Conservation (phyloP, 805 yeast genomes). For the Spathaspora passalidarum region DNA sequence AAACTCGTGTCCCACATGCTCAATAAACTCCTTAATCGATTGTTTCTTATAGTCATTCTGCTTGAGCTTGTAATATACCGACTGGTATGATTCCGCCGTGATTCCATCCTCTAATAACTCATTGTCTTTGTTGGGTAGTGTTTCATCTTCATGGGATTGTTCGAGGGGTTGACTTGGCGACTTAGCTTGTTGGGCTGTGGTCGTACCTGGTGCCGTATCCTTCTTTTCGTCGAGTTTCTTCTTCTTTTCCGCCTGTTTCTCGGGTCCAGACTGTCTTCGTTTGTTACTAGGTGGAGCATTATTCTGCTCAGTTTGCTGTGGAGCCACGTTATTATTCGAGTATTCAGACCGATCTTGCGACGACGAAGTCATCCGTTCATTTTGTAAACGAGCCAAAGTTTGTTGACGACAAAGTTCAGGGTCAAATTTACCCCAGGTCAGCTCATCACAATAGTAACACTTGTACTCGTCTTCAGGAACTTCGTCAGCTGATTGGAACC, state of each 20-base stretch:
- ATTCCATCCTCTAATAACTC: constrained; percentile 39
- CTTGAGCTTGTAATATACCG: constrained; percentile 47
- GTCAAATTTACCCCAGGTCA: constrained; percentile 43
- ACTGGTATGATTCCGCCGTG: constrained; percentile 47
- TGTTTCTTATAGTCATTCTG: constrained; percentile 44
- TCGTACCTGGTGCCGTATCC: not conserved
- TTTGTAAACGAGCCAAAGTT: constrained; percentile 29
- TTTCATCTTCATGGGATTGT: constrained; percentile 3
- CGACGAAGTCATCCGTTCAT: constrained; percentile 14
- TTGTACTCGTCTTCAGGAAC: constrained; percentile 77
- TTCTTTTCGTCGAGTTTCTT: constrained; percentile 3
- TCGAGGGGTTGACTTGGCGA: not conserved
- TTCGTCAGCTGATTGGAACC: constrained; percentile 63
- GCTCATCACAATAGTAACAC: constrained; percentile 70
- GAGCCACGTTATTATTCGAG: not conserved
- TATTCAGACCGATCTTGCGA: not conserved
- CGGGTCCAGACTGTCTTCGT: constrained; percentile 1
- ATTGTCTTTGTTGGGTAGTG: constrained; percentile 42
- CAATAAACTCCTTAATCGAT: constrained; percentile 21
- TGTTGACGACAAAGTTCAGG: constrained; percentile 29
- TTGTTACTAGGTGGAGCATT: not conserved
- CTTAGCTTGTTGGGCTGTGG: not conserved
- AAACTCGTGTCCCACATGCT: constrained; percentile 20
- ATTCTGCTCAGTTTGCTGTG: not conserved
- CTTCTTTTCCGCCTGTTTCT: not conserved